Evolutionary conservation across 2,329 filamentous ascomycete species (phyloP).

Genomic region (Sporothrix phasma): DNA sequence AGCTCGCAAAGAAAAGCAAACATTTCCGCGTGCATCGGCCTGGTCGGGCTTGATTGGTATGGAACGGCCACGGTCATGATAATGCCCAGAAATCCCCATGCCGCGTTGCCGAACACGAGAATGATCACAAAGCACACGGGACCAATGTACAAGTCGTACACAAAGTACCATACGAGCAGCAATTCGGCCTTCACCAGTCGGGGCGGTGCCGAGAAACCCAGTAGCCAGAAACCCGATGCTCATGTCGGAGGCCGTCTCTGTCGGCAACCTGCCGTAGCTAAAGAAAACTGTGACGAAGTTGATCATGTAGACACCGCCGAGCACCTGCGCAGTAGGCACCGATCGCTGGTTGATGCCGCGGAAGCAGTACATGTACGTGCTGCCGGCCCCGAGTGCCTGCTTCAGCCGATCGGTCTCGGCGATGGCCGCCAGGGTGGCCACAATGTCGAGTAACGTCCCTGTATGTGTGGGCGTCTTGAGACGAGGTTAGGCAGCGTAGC

Average conservation of each 20-base stretch:
- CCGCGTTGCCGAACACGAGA: conserved; percentile 39
- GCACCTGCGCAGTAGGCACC: conserved; percentile 55
- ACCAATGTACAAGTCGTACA: conserved; percentile 45
- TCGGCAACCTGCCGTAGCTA: conserved; percentile 42
- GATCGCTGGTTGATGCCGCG: conserved; percentile 37
- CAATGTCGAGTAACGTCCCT: conserved; percentile 30
- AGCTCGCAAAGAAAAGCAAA: conserved; percentile 37
- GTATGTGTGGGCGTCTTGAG: background rate
- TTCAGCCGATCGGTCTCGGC: conserved; percentile 50
- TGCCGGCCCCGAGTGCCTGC: conserved; percentile 39
- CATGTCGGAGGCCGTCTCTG: conserved; percentile 40
- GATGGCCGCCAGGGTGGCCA: conserved; percentile 44
- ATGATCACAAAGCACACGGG: conserved; percentile 44
- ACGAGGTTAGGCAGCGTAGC: conserved; percentile 35
- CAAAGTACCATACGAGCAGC: conserved; percentile 43
- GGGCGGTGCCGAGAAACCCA: conserved; percentile 39
- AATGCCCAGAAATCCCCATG: conserved; percentile 32
- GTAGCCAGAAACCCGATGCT: conserved; percentile 42
- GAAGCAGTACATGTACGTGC: conserved; percentile 42
- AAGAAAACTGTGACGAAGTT: conserved; percentile 56
- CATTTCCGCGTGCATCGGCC: conserved; percentile 35
- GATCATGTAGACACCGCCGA: conserved; percentile 54
- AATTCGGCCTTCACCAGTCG: conserved; percentile 39
- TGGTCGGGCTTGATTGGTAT: conserved; percentile 35
- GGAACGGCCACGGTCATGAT: conserved; percentile 35